A percentile compares a stretch with the other conserved stretches of the same genome.
phyloP scores from a whole-genome alignment of 768 basidiomycete genomes.

The Pleurotus platypus region DNA sequence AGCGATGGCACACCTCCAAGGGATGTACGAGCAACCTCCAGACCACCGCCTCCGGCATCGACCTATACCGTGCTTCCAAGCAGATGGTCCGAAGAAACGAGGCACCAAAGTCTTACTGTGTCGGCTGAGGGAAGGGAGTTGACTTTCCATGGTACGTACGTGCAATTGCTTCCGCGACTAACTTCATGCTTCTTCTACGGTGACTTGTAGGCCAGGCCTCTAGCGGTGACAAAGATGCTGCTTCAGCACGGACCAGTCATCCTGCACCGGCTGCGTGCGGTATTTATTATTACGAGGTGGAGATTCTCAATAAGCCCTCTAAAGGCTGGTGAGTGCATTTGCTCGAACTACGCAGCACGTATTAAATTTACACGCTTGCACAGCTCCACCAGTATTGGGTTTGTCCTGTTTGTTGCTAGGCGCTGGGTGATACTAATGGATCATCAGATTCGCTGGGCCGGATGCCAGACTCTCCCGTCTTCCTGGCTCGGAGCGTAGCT shows the following conservation, averaged over 20 bases:
- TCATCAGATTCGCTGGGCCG: conserved; percentile 58
- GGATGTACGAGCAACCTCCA: conserved; percentile 25
- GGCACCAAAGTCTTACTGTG: conserved; percentile 55
- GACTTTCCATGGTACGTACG: conserved; percentile 56
- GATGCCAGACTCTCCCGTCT: conserved; percentile 68
- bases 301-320: conserved; percentile 73
- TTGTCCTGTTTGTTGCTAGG: conserved; percentile 16
- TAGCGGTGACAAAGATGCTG: conserved; percentile 76
- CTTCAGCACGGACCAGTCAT: conserved; percentile 72
- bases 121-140: conserved; percentile 73
- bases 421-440: conserved; percentile 4
- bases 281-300: conserved; percentile 93
- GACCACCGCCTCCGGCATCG: neutral
- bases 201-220: conserved; percentile 42
- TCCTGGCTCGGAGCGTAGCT: conserved; percentile 82
- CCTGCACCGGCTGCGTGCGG: conserved; percentile 85
- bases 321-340: conserved; percentile 62
- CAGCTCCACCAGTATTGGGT: conserved; percentile 85
- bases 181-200: conserved; percentile 1
- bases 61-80: conserved; percentile 50
- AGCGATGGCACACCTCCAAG: conserved; percentile 48
- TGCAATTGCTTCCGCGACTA: neutral
- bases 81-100: conserved; percentile 73
- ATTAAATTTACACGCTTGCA: conserved; percentile 1
- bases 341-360: neutral